Percentiles rank a stretch among this genome's conserved stretches.
phyloP scores from a whole-genome alignment of 306 rosid species.

The Lathyrus tuberosus region DNA sequence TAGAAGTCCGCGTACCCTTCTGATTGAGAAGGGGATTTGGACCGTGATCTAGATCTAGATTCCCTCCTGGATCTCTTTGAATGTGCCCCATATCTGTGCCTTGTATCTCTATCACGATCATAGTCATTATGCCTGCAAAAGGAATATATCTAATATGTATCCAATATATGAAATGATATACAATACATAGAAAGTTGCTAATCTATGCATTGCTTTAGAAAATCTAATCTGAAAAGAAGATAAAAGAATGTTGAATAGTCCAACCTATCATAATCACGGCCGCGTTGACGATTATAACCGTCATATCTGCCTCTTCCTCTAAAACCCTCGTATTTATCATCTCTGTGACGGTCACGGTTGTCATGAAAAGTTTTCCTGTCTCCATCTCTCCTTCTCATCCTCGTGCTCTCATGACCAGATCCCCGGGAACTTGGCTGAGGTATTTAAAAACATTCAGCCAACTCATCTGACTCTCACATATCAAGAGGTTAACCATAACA shows the following conservation, averaged over 20 bases:
- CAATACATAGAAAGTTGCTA: background rate
- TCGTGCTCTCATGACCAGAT: slow-evolving; percentile 52
- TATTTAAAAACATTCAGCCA: slow-evolving; percentile 37
- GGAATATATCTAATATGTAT: slow-evolving; percentile 23
- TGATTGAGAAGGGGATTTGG: slow-evolving; percentile 60
- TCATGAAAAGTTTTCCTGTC: slow-evolving; percentile 52
- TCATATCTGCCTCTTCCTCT: slow-evolving; percentile 54
- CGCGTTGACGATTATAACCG: slow-evolving; percentile 42
- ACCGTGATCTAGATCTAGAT: slow-evolving; percentile 64
- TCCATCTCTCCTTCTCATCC: slow-evolving; percentile 52
- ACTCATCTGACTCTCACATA: slow-evolving; percentile 18
- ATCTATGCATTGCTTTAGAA: slow-evolving; percentile 4
- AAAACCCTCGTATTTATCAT: slow-evolving; percentile 53
- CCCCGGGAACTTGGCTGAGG: slow-evolving; percentile 57
- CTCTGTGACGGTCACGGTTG: slow-evolving; percentile 43
- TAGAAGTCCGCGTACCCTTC: slow-evolving; percentile 47
- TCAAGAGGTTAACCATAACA: slow-evolving; percentile 1
- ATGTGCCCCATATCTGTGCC: slow-evolving; percentile 52
- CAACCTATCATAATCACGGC: slow-evolving; percentile 63
- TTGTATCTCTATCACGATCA: slow-evolving; percentile 59
- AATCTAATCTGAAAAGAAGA: background rate
- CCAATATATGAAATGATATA: slow-evolving; percentile 21
- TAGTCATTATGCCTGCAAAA: slow-evolving; percentile 50
- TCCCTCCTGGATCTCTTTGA: slow-evolving; percentile 51
- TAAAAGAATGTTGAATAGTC: slow-evolving; percentile 16